Percentiles rank a stretch among this genome's conserved stretches.
phyloP scores from a whole-genome alignment of 2,329 filamentous ascomycete genomes.

The Trichoderma atroviride region DNA sequence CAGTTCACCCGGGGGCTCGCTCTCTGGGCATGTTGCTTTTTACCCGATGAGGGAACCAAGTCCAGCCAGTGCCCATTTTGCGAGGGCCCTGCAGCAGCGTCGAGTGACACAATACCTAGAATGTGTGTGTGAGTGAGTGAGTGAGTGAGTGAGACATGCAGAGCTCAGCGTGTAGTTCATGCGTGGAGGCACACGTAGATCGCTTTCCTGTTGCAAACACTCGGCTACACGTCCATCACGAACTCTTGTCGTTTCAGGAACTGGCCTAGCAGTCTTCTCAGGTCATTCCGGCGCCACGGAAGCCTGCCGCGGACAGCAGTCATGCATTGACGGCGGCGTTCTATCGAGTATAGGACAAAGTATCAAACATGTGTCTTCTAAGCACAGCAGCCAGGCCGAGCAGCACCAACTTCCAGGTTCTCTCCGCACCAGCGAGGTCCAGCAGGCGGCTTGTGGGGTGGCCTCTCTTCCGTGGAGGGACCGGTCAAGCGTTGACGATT shows the following conservation, averaged over 20 bases:
- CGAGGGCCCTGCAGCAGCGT: not conserved
- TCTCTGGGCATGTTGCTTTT: constrained; percentile 11
- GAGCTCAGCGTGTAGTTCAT: not conserved
- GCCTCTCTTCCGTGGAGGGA: constrained; percentile 6
- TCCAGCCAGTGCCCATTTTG: constrained; percentile 16
- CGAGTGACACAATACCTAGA: not conserved
- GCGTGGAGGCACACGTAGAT: not conserved
- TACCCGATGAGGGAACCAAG: constrained; percentile 22
- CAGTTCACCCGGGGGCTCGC: not conserved
- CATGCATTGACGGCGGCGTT: not conserved
- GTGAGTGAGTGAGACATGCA: constrained; percentile 4
- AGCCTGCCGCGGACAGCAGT: not conserved
- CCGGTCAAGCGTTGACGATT: constrained; percentile 19
- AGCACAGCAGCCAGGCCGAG: not conserved
- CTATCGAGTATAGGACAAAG: not conserved
- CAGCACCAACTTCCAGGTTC: constrained; percentile 4
- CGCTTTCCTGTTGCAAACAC: constrained; percentile 1
- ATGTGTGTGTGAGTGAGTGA: not conserved
- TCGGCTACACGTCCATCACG: not conserved
- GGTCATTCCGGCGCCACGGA: not conserved
- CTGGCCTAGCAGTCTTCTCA: not conserved
- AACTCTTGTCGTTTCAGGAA: constrained; percentile 9
- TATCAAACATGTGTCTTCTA: not conserved
- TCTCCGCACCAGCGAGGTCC: constrained; percentile 19
- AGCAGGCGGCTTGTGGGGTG: constrained; percentile 19